phyloP scores from a whole-genome alignment of 179 eudicot species.

The Actinidia polygama region DNA sequence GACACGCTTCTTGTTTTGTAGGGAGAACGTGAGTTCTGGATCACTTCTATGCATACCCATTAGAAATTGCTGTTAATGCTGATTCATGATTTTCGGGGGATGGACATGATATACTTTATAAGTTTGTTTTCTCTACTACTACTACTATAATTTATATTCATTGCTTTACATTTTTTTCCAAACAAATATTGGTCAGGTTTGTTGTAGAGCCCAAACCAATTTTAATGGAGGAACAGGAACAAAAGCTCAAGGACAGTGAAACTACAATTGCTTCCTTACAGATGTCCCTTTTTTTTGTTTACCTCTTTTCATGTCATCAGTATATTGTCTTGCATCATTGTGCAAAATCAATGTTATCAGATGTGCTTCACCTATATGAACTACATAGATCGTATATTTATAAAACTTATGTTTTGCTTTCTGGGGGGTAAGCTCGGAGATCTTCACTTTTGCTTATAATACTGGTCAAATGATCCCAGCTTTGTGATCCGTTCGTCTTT shows the following conservation, averaged over 20 bases:
- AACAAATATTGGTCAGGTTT: constrained; percentile 54
- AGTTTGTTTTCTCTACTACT: constrained; percentile 14
- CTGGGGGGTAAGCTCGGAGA: too few species aligned
- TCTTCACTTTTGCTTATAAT: too few species aligned
- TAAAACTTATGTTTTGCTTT: too few species aligned
- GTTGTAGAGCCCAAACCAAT: constrained; percentile 84
- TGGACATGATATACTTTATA: constrained; percentile 13
- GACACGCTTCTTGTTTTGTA: constrained; percentile 54
- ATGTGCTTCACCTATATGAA: too few species aligned
- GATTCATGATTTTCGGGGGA: constrained; percentile 8
- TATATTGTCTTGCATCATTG: neutral
- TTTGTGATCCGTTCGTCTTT: too few species aligned
- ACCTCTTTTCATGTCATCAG: neutral
- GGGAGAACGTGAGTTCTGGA: constrained; percentile 87
- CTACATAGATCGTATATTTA: too few species aligned
- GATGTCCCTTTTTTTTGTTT: constrained; percentile 40
- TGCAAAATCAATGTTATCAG: neutral
- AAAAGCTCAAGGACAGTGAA: constrained; percentile 85
- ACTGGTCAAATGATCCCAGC: too few species aligned
- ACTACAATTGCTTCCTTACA: constrained; percentile 80
- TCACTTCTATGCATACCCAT: neutral
- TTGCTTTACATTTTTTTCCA: constrained; percentile 13
- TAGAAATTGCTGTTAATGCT: constrained; percentile 3
- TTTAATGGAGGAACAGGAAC: constrained; percentile 81
- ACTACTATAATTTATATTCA: neutral